Evolutionary conservation across 345 rosid species (phyloP).

Genomic region (Psidium guajava): DNA sequence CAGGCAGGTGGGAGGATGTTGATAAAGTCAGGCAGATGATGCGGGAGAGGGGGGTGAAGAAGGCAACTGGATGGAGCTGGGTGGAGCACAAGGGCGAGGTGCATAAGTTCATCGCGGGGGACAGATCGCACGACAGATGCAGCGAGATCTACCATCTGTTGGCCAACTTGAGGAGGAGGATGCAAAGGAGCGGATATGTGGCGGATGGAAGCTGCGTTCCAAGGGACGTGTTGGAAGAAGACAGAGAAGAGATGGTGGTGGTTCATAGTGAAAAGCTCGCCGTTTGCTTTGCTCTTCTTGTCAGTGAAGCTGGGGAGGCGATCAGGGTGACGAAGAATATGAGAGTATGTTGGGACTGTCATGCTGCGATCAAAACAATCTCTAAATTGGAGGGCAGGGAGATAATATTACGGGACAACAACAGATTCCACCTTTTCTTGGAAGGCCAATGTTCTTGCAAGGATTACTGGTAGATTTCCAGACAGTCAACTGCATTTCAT

Average conservation of each 20-base stretch:
- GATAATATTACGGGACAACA: slow-evolving; percentile 27
- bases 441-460: slow-evolving; percentile 30
- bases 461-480: slow-evolving; percentile 20
- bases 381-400: slow-evolving; percentile 21
- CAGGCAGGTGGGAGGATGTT: slow-evolving; percentile 58
- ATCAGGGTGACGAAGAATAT: slow-evolving; percentile 32
- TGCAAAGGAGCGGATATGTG: slow-evolving; percentile 20
- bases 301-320: slow-evolving; percentile 16
- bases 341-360: slow-evolving; percentile 27
- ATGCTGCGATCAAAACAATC: slow-evolving; percentile 17
- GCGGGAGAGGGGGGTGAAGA: slow-evolving; percentile 14
- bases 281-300: slow-evolving; percentile 26
- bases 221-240: slow-evolving; percentile 39
- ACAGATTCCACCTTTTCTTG: slow-evolving; percentile 28
- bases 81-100: slow-evolving; percentile 15
- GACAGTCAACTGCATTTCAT: neutral
- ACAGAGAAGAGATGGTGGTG: slow-evolving; percentile 27
- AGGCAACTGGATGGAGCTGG: slow-evolving; percentile 26
- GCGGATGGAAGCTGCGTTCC: slow-evolving; percentile 24
- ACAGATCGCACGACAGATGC: slow-evolving; percentile 19
- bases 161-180: slow-evolving; percentile 9
- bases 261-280: slow-evolving; percentile 34
- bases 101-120: slow-evolving; percentile 26
- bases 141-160: slow-evolving; percentile 20
- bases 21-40: slow-evolving; percentile 37